These are phyloP conservation scores for Chrysanthemum makinoi DNA, from an alignment of 129 eudicot genomes.

Conservation along the genomic window DNA sequence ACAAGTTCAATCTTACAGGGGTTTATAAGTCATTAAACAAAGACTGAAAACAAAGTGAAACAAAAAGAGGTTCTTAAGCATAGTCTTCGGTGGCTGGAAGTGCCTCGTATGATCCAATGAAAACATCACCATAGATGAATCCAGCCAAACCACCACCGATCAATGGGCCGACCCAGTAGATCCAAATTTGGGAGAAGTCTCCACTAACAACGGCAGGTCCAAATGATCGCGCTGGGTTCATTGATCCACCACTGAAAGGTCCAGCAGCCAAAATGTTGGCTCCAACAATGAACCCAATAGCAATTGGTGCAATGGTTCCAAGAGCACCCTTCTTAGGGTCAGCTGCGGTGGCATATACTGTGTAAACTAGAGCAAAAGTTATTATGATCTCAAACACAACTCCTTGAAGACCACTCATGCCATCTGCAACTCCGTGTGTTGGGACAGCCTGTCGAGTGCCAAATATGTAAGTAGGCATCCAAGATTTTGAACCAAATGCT, in stretches of 20 bases:
- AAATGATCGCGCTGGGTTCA: conserved; percentile 74
- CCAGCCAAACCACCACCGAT: conserved; percentile 77
- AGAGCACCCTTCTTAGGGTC: conserved; percentile 74
- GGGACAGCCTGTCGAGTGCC: conserved; percentile 45
- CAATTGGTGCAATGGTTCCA: conserved; percentile 57
- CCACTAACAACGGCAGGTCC: conserved; percentile 68
- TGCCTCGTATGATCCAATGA: conserved; percentile 49
- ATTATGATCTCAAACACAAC: conserved; percentile 60
- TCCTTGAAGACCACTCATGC: conserved; percentile 45
- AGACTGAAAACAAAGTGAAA: conserved; percentile 17
- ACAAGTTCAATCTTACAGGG: conserved; percentile 10
- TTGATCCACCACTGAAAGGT: conserved; percentile 67
- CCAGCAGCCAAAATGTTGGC: conserved; percentile 81
- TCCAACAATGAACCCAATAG: conserved; percentile 66
- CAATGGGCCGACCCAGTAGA: conserved; percentile 76
- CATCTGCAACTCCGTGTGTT: conserved; percentile 56
- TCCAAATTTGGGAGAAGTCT: conserved; percentile 47
- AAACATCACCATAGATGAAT: conserved; percentile 43
- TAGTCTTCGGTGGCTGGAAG: conserved; percentile 46
- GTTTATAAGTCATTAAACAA: conserved; percentile 17
- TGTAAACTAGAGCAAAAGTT: conserved; percentile 58
- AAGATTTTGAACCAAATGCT: neutral
- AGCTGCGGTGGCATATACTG: conserved; percentile 62
- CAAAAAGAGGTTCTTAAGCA: conserved; percentile 28
- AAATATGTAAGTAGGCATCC: neutral